Conservation (phyloP, 2,329 filamentous ascomycete genomes). For the Cladosporium sp. region DNA sequence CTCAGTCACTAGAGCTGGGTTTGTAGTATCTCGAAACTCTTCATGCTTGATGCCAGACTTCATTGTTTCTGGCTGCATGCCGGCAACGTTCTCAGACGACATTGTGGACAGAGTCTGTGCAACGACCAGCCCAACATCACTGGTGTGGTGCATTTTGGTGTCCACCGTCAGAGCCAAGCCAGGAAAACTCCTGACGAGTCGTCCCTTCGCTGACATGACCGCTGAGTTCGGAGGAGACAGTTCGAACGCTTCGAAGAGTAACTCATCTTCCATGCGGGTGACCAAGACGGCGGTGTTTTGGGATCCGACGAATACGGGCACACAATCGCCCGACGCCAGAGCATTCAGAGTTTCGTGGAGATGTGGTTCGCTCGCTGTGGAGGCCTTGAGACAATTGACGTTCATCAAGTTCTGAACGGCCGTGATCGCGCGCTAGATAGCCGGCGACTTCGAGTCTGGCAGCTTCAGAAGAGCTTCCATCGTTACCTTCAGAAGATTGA, state of each 20-base stretch:
- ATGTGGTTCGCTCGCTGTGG: background rate
- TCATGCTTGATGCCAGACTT: slow-evolving; percentile 57
- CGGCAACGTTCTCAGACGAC: slow-evolving; percentile 16
- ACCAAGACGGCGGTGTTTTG: slow-evolving; percentile 26
- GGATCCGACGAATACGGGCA: background rate
- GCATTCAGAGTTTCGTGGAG: background rate
- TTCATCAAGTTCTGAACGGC: slow-evolving; percentile 8
- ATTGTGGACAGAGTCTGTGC: slow-evolving; percentile 20
- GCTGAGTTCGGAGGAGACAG: slow-evolving; percentile 50
- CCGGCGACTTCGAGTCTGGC: slow-evolving; percentile 10
- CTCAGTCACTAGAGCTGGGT: slow-evolving; percentile 56
- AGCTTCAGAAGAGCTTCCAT: slow-evolving; percentile 14
- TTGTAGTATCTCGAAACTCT: slow-evolving; percentile 55
- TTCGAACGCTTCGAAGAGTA: slow-evolving; percentile 60
- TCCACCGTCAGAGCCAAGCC: slow-evolving; percentile 37
- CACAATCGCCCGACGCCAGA: slow-evolving; percentile 12
- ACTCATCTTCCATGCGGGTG: slow-evolving; percentile 21
- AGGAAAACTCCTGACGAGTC: slow-evolving; percentile 44
- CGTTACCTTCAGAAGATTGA: slow-evolving; percentile 1
- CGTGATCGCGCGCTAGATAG: slow-evolving; percentile 18
- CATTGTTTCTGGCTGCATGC: slow-evolving; percentile 19
- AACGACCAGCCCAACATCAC: slow-evolving; percentile 34
- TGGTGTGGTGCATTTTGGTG: slow-evolving; percentile 30
- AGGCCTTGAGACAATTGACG: background rate
- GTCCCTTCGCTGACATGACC: slow-evolving; percentile 49